Evolutionary conservation across 768 basidiomycete species (phyloP).

Genomic region (Agrocybe praecox): DNA sequence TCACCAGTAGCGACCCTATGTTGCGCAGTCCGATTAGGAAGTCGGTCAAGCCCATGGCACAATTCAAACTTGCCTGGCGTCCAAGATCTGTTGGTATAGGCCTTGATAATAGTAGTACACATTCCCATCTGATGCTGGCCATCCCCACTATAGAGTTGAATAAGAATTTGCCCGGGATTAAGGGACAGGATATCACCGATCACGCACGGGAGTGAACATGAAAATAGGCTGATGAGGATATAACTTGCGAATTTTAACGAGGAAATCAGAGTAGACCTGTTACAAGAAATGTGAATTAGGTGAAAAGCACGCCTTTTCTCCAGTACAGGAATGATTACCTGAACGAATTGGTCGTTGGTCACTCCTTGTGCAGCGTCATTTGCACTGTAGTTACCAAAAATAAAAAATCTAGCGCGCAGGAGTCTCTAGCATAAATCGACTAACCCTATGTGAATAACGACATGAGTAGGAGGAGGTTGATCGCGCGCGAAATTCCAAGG

Average conservation of each 20-base stretch:
- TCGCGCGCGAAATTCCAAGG: conserved; percentile 57
- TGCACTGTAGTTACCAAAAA: conserved; percentile 33
- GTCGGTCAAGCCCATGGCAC: no score
- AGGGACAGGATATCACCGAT: background rate
- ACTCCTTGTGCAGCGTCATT: conserved; percentile 58
- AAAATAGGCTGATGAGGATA: conserved; percentile 51
- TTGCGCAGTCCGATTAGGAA: background rate
- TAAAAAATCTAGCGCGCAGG: no score
- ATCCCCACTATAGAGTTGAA: conserved; percentile 45
- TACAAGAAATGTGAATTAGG: background rate
- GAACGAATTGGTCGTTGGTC: conserved; percentile 40
- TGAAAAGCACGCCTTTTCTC: no score
- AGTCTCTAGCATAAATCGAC: conserved; percentile 10
- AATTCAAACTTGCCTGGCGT: conserved; percentile 20
- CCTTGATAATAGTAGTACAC: conserved; percentile 49
- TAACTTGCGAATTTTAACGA: conserved; percentile 44
- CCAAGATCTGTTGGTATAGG: conserved; percentile 45
- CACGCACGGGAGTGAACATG: conserved; percentile 45
- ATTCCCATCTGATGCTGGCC: conserved; percentile 51
- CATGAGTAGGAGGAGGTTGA: conserved; percentile 45
- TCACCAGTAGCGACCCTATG: conserved; percentile 39
- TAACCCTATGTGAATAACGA: conserved; percentile 58
- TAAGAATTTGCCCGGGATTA: background rate
- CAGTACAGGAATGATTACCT: conserved; percentile 28
- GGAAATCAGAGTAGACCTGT: conserved; percentile 50